Conservation (phyloP, 768 basidiomycete species). For the Boletellus sp. region DNA sequence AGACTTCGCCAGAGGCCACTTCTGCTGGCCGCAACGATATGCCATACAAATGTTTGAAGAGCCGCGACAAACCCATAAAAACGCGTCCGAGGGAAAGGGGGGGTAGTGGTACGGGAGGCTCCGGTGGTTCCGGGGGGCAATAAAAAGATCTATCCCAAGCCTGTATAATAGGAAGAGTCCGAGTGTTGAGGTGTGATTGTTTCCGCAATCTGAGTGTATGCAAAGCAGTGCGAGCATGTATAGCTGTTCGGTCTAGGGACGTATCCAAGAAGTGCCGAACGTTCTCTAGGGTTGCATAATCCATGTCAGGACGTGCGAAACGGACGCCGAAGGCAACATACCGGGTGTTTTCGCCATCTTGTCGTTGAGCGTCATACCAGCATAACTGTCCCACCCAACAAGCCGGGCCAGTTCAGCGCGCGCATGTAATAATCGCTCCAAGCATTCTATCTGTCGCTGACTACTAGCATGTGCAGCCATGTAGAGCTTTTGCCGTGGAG, state of each 20-base stretch:
- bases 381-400: conserved; percentile 83
- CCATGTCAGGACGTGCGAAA: conserved; percentile 2
- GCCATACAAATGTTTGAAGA: conserved; percentile 87
- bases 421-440: conserved; percentile 73
- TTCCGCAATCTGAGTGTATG: conserved; percentile 65
- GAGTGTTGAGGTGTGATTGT: conserved; percentile 62
- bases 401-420: conserved; percentile 81
- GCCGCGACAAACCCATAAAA: conserved; percentile 84
- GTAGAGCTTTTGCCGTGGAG: conserved; percentile 77
- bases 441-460: conserved; percentile 64
- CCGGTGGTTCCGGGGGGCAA: conserved; percentile 73
- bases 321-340: conserved; percentile 29
- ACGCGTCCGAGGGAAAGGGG: conserved; percentile 85
- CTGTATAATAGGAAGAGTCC: conserved; percentile 62
- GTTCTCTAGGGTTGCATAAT: conserved; percentile 51
- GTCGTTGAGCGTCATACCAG: conserved; percentile 81
- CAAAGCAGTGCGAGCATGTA: conserved; percentile 73
- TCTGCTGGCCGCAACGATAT: conserved; percentile 73
- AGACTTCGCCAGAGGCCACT: conserved; percentile 73
- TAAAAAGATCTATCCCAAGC: conserved; percentile 99
- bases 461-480: conserved; percentile 78
- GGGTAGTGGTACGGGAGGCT: conserved; percentile 69
- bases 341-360: conserved; percentile 98
- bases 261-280: conserved; percentile 83
- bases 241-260: conserved; percentile 73